Conservation (phyloP, 345 rosid species). For the Dovyalis caffra region DNA sequence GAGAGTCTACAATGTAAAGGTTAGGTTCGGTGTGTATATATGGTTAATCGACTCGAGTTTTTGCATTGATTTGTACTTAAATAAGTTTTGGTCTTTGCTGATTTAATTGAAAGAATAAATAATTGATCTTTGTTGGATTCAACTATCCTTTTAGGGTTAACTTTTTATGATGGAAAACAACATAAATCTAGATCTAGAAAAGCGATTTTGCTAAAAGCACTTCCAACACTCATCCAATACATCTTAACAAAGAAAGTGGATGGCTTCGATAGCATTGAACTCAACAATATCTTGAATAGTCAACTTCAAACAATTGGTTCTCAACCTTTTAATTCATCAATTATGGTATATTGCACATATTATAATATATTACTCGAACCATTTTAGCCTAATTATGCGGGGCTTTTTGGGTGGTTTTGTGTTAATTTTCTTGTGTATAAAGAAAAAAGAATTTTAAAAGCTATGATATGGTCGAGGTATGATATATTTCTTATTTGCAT, state of each 20-base stretch:
- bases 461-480: background rate
- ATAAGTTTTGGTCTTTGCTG: background rate
- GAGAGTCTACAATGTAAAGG: too few relatives aligned
- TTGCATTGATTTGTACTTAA: background rate
- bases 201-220: constrained; percentile 19
- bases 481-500: background rate
- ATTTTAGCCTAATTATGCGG: background rate
- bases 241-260: constrained; percentile 46
- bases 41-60: too few relatives aligned
- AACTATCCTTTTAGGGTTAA: background rate
- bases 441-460: background rate
- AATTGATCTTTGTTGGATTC: too few relatives aligned
- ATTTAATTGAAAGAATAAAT: too few relatives aligned
- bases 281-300: background rate
- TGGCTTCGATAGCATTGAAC: constrained; percentile 43
- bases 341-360: background rate
- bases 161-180: constrained; percentile 31
- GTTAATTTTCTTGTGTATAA: constrained; percentile 1
- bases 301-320: background rate
- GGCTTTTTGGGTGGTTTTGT: background rate
- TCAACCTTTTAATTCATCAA: background rate
- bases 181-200: constrained; percentile 12
- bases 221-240: constrained; percentile 46
- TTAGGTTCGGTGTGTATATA: too few relatives aligned
- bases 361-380: background rate